These are phyloP conservation scores for Quercus robur DNA, from an alignment of 306 rosid genomes.

Conservation along the genomic window DNA sequence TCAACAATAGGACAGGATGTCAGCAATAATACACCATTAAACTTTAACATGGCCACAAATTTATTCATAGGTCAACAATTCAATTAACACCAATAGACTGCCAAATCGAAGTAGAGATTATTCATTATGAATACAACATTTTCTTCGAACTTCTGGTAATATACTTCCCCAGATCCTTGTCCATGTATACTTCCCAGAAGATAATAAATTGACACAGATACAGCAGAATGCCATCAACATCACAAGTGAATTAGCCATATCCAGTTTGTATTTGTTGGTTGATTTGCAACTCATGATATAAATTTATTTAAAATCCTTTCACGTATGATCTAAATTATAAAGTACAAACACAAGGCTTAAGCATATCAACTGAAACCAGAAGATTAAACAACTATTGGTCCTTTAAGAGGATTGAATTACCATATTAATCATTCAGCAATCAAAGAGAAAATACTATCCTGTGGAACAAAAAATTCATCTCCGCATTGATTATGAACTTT, in stretches of 20 bases:
- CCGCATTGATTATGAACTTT: background rate
- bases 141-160: background rate
- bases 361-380: background rate
- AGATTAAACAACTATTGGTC: background rate
- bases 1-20: background rate
- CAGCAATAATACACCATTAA: background rate
- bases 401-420: background rate
- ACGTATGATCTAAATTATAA: background rate
- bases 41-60: background rate
- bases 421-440: background rate
- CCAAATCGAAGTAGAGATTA: background rate
- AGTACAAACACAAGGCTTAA: background rate
- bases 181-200: background rate
- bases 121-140: background rate
- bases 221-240: background rate
- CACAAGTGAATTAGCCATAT: background rate
- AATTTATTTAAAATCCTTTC: background rate
- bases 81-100: background rate
- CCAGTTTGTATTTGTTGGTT: background rate
- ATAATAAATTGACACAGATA: background rate
- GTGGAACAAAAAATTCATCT: background rate
- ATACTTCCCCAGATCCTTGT: background rate
- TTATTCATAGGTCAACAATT: background rate
- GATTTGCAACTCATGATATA: background rate
- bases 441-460: background rate